Conservation (phyloP, 495 filamentous ascomycete species). For the Alectoria sarmentosa region DNA sequence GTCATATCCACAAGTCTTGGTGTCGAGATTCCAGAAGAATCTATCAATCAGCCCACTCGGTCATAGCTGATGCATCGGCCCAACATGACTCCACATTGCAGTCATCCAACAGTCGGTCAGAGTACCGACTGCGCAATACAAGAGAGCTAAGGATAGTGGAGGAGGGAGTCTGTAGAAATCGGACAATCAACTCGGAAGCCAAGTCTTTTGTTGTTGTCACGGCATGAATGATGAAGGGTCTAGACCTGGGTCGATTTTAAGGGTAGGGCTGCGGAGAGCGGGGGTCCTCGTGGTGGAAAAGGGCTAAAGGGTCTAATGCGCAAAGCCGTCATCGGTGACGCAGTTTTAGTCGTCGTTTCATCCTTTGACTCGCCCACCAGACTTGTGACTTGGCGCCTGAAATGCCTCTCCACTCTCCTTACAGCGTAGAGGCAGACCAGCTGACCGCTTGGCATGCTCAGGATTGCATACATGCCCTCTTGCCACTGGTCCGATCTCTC, state of each 20-base stretch:
- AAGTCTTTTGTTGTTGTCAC: not conserved
- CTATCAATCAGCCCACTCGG: constrained; percentile 5
- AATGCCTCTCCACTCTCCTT: no score
- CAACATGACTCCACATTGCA: not conserved
- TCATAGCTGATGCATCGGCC: not conserved
- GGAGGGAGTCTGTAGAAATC: not conserved
- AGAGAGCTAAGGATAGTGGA: not conserved
- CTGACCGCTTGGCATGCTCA: not conserved
- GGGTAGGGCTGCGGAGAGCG: constrained; percentile 18
- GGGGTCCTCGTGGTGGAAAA: constrained; percentile 12
- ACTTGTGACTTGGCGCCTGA: not conserved
- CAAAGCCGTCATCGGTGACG: constrained; percentile 17
- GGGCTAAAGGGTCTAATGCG: constrained; percentile 8
- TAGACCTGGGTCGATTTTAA: constrained; percentile 16
- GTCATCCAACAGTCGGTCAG: constrained; percentile 2
- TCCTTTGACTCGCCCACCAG: not conserved
- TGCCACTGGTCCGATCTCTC: not conserved
- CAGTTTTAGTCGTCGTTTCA: not conserved
- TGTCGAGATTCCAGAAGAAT: not conserved
- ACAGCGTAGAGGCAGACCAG: not conserved
- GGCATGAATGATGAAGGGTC: not conserved
- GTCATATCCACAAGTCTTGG: not conserved
- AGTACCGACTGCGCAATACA: not conserved
- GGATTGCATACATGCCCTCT: not conserved
- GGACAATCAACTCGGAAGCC: not conserved